phyloP scores from a whole-genome alignment of 1,284 basidiomycete species.

The Tetrapyrgos nigripes region DNA sequence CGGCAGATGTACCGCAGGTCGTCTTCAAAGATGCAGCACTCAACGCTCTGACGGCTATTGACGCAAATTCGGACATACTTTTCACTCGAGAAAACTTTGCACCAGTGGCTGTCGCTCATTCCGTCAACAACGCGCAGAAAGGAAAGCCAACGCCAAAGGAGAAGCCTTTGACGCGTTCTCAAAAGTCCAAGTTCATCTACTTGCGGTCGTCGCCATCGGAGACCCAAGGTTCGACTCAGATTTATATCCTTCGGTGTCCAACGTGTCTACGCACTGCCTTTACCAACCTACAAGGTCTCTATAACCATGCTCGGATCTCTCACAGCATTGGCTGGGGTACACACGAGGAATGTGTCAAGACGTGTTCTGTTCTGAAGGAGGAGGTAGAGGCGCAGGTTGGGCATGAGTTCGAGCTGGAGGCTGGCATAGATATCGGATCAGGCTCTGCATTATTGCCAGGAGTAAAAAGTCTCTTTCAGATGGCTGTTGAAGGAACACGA shows the following conservation, averaged over 20 bases:
- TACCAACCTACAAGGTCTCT: conserved; percentile 75
- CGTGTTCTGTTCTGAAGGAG: conserved; percentile 55
- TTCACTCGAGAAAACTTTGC: conserved; percentile 47
- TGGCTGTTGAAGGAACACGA: conserved; percentile 59
- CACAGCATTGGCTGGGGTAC: conserved; percentile 74
- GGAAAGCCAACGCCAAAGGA: conserved; percentile 39
- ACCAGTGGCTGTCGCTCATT: conserved; percentile 18
- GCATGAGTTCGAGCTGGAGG: conserved; percentile 49
- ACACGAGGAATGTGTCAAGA: conserved; percentile 76
- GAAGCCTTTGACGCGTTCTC: conserved; percentile 29
- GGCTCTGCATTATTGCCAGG: conserved; percentile 60
- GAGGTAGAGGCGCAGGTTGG: conserved; percentile 40
- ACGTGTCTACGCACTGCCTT: conserved; percentile 68
- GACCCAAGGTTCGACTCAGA: conserved; percentile 31
- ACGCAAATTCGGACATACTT: conserved; percentile 57
- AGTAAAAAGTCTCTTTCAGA: conserved; percentile 69
- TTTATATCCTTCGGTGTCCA: conserved; percentile 61
- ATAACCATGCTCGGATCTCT: conserved; percentile 75
- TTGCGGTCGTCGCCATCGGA: conserved; percentile 46
- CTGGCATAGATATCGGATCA: conserved; percentile 62
- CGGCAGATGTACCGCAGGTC: conserved; percentile 18
- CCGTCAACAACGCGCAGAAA: conserved; percentile 26
- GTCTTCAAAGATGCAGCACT: conserved; percentile 59
- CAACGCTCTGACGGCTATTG: conserved; percentile 59
- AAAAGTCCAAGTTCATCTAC: conserved; percentile 50